Conservation (phyloP, 2,329 filamentous ascomycete species). For the Apiospora koreana region DNA sequence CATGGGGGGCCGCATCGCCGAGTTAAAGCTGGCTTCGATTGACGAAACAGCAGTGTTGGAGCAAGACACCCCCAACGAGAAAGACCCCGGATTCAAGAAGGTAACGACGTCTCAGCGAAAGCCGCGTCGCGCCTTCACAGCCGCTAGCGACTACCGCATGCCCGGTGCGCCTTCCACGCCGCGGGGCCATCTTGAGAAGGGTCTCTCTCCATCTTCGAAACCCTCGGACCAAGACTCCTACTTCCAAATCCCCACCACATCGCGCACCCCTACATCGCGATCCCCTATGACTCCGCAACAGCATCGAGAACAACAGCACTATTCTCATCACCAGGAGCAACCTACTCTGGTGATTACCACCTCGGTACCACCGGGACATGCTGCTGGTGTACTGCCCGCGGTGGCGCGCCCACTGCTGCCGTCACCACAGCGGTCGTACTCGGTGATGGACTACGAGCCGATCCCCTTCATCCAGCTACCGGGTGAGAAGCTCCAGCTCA, state of each 20-base stretch:
- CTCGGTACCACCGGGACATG: conserved; percentile 10
- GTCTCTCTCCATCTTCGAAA: conserved; percentile 12
- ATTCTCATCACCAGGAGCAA: not conserved
- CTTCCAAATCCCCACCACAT: conserved; percentile 1
- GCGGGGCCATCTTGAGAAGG: conserved; percentile 22
- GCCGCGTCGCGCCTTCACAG: conserved; percentile 33
- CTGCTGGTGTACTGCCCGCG: conserved; percentile 10
- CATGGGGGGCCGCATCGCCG: conserved; percentile 27
- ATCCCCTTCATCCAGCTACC: conserved; percentile 50
- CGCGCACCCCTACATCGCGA: conserved; percentile 5
- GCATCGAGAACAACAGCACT: not conserved
- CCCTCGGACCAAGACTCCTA: conserved; percentile 13
- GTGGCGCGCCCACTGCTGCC: conserved; percentile 38
- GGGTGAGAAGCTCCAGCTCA: conserved; percentile 46
- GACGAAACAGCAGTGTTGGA: conserved; percentile 18
- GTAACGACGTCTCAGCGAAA: conserved; percentile 18
- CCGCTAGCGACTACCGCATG: conserved; percentile 27
- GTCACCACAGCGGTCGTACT: conserved; percentile 57
- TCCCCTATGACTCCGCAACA: conserved; percentile 1
- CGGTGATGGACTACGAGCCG: conserved; percentile 61
- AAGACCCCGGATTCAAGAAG: conserved; percentile 11
- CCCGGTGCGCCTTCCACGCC: conserved; percentile 24
- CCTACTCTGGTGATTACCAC: not conserved
- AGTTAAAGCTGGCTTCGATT: conserved; percentile 26
- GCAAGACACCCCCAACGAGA: conserved; percentile 14